Base-by-base conservation (phyloP, 164 flowering plant species). In the Nelumbo lutea region DNA sequence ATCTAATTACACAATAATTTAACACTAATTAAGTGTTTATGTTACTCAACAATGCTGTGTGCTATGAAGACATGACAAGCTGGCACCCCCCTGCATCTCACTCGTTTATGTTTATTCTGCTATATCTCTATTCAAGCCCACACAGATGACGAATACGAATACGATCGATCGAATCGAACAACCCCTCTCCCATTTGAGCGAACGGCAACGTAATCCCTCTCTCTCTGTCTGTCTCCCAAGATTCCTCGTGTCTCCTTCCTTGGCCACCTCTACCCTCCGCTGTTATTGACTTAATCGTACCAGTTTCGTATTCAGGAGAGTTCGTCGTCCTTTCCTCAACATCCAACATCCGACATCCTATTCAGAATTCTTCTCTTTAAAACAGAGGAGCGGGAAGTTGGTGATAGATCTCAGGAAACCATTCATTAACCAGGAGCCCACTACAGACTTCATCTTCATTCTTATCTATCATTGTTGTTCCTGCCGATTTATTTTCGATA, bases 321-420 rank as follows among this genome's bases (percentile, higher is more conserved):
- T 42, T 60, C 62, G 42, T 41, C 45, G 62, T 60, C 62, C 62
- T 60, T 60, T 60, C 62, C 62, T 41, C 13, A 2, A 60, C 45
- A 60, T 60, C 62, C 2, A 3, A 9, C n/a, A 59, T 60, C 62
- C 2, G 4, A 9, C n/a, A 59, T 59, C 62, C 10, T 5, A 41
- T 60, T 57, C 40, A 41, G 11, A 13, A 41, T 41, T 41, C 3
- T 15, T 7, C 0, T 9, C 10, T 59, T 42, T 42, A 41, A 2
- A 0, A 41, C 2, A 59, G 6, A 59, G 8, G 62, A 39, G 11
- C 44, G 5, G 59, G n/a, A 2, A 14, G 38, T 3, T 6, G 27
- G 27, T 27, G 27, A 27, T 27, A 27, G 27, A 27, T 27, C 27
- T 27, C 27, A 27, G 27, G 27, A 27, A 27, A 27, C 27, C 27